phyloP scores from a whole-genome alignment of 768 basidiomycete genomes.

The Thelephora aurantiotincta region DNA sequence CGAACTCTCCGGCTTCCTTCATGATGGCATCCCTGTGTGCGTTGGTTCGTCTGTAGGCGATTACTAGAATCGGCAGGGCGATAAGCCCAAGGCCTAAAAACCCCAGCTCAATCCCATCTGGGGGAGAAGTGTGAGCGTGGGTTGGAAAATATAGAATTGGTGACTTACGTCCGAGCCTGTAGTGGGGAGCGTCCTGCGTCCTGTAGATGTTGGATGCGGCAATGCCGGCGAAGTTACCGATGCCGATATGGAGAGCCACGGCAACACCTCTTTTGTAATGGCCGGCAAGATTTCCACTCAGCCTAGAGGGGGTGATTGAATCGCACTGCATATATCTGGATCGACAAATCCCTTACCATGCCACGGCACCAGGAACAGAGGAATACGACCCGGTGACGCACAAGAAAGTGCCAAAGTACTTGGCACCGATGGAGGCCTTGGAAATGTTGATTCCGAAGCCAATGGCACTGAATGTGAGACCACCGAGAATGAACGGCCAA shows the following conservation, averaged over 20 bases:
- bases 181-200: constrained; percentile 42
- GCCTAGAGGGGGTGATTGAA: constrained; percentile 23
- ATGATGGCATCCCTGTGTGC: constrained; percentile 29
- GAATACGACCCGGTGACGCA: constrained; percentile 51
- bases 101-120: constrained; percentile 54
- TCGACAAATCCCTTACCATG: constrained; percentile 33
- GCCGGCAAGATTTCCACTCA: constrained; percentile 51
- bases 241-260: constrained; percentile 52
- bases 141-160: not conserved
- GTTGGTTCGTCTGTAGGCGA: constrained; percentile 44
- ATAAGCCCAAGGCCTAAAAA: constrained; percentile 54
- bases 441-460: constrained; percentile 58
- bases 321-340: not conserved
- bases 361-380: constrained; percentile 41
- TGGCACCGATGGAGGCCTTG: constrained; percentile 31
- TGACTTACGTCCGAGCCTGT: constrained; percentile 42
- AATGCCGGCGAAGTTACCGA: constrained; percentile 52
- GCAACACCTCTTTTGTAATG: constrained; percentile 59
- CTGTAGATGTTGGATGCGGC: constrained; percentile 54
- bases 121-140: not conserved
- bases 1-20: constrained; percentile 20
- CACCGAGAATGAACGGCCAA: constrained; percentile 42
- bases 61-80: constrained; percentile 28
- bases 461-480: constrained; percentile 33
- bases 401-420: constrained; percentile 66